A percentile compares a stretch with the other conserved stretches of the same genome.
Conservation (phyloP, 257 asterid genomes). For the Fraxinus americana region DNA sequence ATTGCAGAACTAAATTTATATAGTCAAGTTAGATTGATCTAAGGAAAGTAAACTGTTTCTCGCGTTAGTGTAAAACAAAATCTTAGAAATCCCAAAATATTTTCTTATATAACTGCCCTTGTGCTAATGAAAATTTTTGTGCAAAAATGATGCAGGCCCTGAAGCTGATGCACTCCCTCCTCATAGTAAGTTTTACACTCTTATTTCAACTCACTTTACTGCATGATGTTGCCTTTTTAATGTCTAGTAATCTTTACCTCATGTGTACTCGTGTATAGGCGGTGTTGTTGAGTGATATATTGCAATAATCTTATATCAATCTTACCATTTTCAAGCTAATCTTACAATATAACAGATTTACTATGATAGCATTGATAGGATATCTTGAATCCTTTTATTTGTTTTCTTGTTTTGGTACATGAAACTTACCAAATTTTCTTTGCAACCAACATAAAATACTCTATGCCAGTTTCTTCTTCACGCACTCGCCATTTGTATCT, state of each 20-base stretch:
- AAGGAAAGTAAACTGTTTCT: not conserved
- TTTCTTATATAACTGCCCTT: no score
- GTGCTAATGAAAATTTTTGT: no score
- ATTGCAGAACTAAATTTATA: not conserved
- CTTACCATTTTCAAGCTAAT: not conserved
- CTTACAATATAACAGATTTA: not conserved
- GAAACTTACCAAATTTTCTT: not conserved
- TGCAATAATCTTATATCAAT: not conserved
- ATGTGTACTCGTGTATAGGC: not conserved
- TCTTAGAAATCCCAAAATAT: no score
- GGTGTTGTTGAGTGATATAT: not conserved
- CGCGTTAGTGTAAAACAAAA: not conserved
- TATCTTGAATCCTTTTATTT: not conserved
- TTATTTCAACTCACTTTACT: no score
- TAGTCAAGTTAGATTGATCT: no score
- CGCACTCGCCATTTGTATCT: conserved; percentile 17
- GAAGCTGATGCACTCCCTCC: no score
- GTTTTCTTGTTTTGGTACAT: not conserved
- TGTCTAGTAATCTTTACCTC: no score
- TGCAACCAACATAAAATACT: not conserved
- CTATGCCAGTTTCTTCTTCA: not conserved
- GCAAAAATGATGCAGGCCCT: no score
- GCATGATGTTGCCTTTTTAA: no score
- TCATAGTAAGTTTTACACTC: no score
- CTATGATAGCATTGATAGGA: not conserved